Evolutionary conservation across 2,329 filamentous ascomycete species (phyloP).

Genomic region (Pseudofabraea citricarpa): DNA sequence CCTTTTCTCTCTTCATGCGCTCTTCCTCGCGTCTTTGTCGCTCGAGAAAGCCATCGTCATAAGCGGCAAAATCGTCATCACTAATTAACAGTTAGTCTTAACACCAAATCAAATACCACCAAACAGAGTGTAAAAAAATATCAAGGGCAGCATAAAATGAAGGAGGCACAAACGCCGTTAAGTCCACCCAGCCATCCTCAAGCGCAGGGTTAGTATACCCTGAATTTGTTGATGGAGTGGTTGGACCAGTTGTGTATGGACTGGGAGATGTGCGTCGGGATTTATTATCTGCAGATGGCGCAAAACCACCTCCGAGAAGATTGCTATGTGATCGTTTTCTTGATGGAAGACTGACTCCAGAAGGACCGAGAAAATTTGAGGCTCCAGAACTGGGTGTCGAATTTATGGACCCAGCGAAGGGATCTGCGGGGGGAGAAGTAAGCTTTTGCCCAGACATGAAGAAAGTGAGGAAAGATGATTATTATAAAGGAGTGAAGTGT

Average conservation of each 20-base stretch:
- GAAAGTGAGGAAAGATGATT: not conserved
- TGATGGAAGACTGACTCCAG: conserved; percentile 15
- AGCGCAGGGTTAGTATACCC: conserved; percentile 21
- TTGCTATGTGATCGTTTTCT: conserved; percentile 26
- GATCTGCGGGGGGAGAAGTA: not conserved
- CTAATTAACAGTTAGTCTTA: conserved; percentile 7
- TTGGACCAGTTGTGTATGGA: conserved; percentile 15
- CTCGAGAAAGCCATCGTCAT: conserved; percentile 11
- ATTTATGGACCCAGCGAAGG: conserved; percentile 10
- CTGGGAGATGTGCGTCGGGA: conserved; percentile 25
- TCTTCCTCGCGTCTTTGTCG: conserved; percentile 32
- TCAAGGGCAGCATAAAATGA: conserved; percentile 2
- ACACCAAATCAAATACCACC: not conserved
- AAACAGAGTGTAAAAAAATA: not conserved
- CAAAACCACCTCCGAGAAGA: conserved; percentile 14
- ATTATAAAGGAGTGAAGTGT: not conserved
- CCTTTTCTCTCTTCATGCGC: conserved; percentile 29
- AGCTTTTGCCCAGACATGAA: not conserved
- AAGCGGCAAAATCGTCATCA: conserved; percentile 19
- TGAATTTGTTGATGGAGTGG: conserved; percentile 20
- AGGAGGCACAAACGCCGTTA: conserved; percentile 18
- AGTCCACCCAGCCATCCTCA: conserved; percentile 17
- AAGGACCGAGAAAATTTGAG: conserved; percentile 12
- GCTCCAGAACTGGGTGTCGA: conserved; percentile 18
- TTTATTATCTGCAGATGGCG: conserved; percentile 18